Evolutionary conservation across 2,329 filamentous ascomycete genomes (phyloP).

Genomic region (Pseudogymnoascus pannorum): DNA sequence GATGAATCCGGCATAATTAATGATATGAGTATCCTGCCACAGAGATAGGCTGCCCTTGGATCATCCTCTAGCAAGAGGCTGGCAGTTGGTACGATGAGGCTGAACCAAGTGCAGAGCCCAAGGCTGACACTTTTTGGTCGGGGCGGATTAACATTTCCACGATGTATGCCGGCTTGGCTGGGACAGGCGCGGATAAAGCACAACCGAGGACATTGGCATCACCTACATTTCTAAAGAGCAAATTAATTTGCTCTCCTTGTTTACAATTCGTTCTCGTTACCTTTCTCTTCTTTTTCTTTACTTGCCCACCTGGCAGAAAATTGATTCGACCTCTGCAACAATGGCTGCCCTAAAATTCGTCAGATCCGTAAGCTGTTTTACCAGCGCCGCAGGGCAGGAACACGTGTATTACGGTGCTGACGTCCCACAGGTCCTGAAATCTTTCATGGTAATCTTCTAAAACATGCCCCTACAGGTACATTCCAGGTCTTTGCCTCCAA

Average conservation of each 20-base stretch:
- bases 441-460: slow-evolving; percentile 55
- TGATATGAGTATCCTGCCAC: neutral
- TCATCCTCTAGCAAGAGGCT: slow-evolving; percentile 7
- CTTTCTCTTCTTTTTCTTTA: neutral
- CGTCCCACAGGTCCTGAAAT: slow-evolving; percentile 63
- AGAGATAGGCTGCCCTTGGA: neutral
- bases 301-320: neutral
- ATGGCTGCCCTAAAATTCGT: slow-evolving; percentile 57
- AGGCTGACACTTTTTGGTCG: slow-evolving; percentile 6
- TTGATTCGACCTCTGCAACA: slow-evolving; percentile 9
- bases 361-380: slow-evolving; percentile 45
- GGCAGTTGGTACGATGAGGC: slow-evolving; percentile 1
- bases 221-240: neutral
- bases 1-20: slow-evolving; percentile 37
- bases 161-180: neutral
- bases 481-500: neutral
- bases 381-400: neutral
- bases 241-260: neutral
- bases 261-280: neutral
- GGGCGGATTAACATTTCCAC: neutral
- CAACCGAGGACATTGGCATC: neutral
- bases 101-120: neutral
- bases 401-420: slow-evolving; percentile 13
- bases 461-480: neutral
- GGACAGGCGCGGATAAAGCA: too few species aligned